Evolutionary conservation across 2,329 filamentous ascomycete species (phyloP), one percentile per base, ranked within the genome.

Genomic region (Aureobasidium sp.): DNA sequence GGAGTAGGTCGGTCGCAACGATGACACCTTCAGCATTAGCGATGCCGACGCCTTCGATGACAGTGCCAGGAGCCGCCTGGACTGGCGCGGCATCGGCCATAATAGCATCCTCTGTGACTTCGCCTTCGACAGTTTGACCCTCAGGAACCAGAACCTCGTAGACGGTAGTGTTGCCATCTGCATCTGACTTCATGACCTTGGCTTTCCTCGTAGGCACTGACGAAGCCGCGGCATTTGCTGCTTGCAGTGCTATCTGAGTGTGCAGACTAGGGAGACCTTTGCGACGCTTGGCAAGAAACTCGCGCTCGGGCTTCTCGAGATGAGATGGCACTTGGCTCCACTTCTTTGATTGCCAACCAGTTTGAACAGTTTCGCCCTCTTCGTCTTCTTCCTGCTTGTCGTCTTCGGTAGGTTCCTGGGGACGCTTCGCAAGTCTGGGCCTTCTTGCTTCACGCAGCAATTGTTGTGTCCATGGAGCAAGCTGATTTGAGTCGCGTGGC

Each of bases 91-190:
- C 71, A 47, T 80, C 79, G 47, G 77, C 74, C 52, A 78, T 73
- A 32, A 77, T 72, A 61, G 78, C 78, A 59, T 80, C 77, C 51
- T 80, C 78, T 63, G 90, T 84, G 56, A 96, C 87, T 71, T 96
- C 91, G 62, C 91, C 91, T 66, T 93, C 89, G 0, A 96, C 82
- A 5, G 80, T 79, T 71, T 94, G 89, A 0, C 91, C 91, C 62
- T 93, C 89, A 5, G 86, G 84, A 4, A 96, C 82, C 23, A 90
- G 88, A 8, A 94, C 86, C 69, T 95, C 90, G 73, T 94, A 91
- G 1, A 93, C 87, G 64, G 89, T 90, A 10, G 90, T 82, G 68
- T 93, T 93, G 27, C 92, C 92, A 27, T 85, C 84, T 5, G 87
- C 86, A 71, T 96, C 90, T 12, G 87, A 78, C 67, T 88, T 86